Percentiles rank a stretch among this genome's conserved stretches.
These are phyloP conservation scores for Rubroboletus pulcherrimus DNA, from an alignment of 768 basidiomycete species.

Conservation along the genomic window DNA sequence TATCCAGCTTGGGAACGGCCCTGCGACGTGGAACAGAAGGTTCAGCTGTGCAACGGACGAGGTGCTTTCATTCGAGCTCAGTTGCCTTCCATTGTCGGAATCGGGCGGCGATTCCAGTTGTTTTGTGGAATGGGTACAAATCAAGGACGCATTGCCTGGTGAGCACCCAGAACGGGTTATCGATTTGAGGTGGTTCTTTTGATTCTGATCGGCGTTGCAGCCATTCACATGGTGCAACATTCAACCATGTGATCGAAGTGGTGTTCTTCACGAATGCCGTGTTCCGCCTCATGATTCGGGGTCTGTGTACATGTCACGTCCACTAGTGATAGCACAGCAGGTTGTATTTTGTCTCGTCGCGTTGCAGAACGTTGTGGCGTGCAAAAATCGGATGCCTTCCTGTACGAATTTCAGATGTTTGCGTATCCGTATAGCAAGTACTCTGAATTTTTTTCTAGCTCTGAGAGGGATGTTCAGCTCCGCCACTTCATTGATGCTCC, in stretches of 20 bases:
- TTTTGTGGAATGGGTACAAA: conserved; percentile 12
- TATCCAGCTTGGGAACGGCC: background rate
- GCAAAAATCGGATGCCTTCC: no score
- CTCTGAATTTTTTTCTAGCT: no score
- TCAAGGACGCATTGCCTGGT: conserved; percentile 11
- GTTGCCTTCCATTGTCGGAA: conserved; percentile 7
- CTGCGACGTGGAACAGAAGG: conserved; percentile 8
- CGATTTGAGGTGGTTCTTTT: background rate
- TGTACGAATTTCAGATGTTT: no score
- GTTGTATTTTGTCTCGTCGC: background rate
- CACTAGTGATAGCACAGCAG: background rate
- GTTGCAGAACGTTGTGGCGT: no score
- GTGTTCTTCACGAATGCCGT: background rate
- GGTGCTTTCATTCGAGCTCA: conserved; percentile 13
- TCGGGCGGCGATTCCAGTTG: conserved; percentile 6
- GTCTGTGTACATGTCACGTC: background rate
- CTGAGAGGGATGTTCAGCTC: no score
- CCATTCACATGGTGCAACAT: conserved; percentile 11
- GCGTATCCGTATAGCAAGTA: no score
- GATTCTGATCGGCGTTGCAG: background rate
- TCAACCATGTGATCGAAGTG: conserved; percentile 2
- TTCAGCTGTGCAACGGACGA: conserved; percentile 8
- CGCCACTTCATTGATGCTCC: no score
- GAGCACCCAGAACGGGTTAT: background rate
- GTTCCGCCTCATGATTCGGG: background rate